Evolutionary conservation across 2,329 filamentous ascomycete species (phyloP).

Genomic region (Saccharata proteae): DNA sequence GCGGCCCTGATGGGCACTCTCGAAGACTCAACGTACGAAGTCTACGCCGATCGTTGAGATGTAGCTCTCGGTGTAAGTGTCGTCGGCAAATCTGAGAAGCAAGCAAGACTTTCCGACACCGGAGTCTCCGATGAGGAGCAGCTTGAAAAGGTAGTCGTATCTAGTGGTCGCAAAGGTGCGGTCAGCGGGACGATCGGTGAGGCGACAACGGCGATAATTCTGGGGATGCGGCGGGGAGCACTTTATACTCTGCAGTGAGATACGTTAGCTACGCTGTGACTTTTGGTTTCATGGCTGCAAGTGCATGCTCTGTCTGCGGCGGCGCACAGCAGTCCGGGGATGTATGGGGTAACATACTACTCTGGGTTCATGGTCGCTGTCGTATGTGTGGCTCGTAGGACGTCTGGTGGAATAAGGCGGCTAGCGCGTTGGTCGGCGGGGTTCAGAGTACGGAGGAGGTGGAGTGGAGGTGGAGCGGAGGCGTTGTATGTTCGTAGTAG

Average conservation of each 20-base stretch:
- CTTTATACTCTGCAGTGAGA: slow-evolving; percentile 2
- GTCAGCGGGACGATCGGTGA: slow-evolving; percentile 3
- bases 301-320: slow-evolving; percentile 5
- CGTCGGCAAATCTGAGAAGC: slow-evolving; percentile 93
- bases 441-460: too few relatives aligned
- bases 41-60: slow-evolving; percentile 99
- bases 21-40: slow-evolving; percentile 70
- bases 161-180: slow-evolving; percentile 34
- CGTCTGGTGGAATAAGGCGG: too few relatives aligned
- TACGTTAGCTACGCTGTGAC: slow-evolving; percentile 2
- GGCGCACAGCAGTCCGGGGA: slow-evolving; percentile 9
- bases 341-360: slow-evolving; percentile 53
- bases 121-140: slow-evolving; percentile 99
- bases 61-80: slow-evolving; percentile 99
- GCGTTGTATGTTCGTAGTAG: too few relatives aligned
- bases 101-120: slow-evolving; percentile 99
- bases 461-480: too few relatives aligned
- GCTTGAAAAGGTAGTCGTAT: slow-evolving; percentile 99
- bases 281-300: slow-evolving; percentile 1
- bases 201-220: too few relatives aligned
- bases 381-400: slow-evolving; percentile 8
- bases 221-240: slow-evolving; percentile 1
- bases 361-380: slow-evolving; percentile 72
- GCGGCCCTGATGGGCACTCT: neutral
- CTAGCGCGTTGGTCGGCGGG: too few relatives aligned